phyloP scores from a whole-genome alignment of 1,139 yeast genomes.

The Yarrowia galli region DNA sequence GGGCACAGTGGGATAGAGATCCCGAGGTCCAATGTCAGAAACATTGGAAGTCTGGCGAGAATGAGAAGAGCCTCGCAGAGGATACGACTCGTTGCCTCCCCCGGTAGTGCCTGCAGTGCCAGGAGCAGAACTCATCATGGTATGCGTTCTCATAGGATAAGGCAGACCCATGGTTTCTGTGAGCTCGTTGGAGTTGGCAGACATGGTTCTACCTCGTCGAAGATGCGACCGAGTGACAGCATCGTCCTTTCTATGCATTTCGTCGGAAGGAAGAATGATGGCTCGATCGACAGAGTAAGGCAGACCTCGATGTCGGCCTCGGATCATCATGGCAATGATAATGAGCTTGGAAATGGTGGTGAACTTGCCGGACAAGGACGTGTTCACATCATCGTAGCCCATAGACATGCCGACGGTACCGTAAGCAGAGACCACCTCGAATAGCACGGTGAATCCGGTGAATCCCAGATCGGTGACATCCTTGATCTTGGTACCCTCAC shows the following conservation, averaged over 20 bases:
- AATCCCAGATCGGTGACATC: constrained; percentile 56
- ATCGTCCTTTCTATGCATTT: constrained; percentile 70
- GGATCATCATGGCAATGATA: constrained; percentile 84
- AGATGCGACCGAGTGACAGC: constrained; percentile 41
- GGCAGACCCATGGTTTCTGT: constrained; percentile 36
- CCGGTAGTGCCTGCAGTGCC: background rate
- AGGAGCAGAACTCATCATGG: constrained; percentile 2
- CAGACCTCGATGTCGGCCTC: constrained; percentile 96
- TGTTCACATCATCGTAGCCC: constrained; percentile 72
- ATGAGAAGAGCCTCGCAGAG: constrained; percentile 16
- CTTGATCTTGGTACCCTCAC: constrained; percentile 72
- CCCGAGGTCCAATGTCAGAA: constrained; percentile 3
- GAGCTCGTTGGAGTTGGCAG: constrained; percentile 25
- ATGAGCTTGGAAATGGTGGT: constrained; percentile 78
- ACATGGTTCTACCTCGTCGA: constrained; percentile 18
- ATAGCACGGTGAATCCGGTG: constrained; percentile 73
- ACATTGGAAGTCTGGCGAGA: background rate
- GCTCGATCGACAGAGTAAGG: constrained; percentile 96
- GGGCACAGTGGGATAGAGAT: constrained; percentile 7
- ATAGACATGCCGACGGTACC: constrained; percentile 93
- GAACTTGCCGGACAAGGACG: constrained; percentile 79
- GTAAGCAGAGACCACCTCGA: constrained; percentile 93
- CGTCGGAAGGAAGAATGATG: constrained; percentile 80
- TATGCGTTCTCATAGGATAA: constrained; percentile 24
- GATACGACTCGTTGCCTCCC: constrained; percentile 6